Conservation (phyloP, 495 filamentous ascomycete genomes). For the Hyaloscypha finlandica region DNA sequence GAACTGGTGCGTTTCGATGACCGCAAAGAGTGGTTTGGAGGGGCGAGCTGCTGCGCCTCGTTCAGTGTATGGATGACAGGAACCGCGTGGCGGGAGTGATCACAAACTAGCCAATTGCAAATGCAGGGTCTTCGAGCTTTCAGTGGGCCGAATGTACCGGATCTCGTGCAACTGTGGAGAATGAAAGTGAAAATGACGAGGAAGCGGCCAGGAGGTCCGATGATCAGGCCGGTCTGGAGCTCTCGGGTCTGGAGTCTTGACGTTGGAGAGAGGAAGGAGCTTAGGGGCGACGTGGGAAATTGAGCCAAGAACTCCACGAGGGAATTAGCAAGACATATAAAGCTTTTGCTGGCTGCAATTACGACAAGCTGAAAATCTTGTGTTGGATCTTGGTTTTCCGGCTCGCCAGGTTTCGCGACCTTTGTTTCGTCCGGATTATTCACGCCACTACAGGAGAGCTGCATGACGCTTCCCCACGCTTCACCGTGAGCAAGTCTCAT, state of each 20-base stretch:
- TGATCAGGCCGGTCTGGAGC: not conserved
- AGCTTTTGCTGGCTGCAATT: not conserved
- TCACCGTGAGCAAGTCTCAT: not conserved
- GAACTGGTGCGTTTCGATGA: not conserved
- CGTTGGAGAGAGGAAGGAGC: not conserved
- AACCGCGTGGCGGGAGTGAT: slow-evolving; percentile 2
- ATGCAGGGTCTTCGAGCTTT: not conserved
- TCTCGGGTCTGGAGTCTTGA: not conserved
- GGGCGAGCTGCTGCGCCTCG: slow-evolving; percentile 30
- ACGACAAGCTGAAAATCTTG: not conserved
- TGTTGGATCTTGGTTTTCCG: not conserved
- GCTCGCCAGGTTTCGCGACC: not conserved
- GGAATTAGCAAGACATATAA: slow-evolving; percentile 5
- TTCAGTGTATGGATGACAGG: slow-evolving; percentile 1
- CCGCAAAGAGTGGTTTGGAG: not conserved
- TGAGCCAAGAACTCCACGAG: not conserved
- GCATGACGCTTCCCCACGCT: not conserved
- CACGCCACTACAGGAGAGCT: not conserved
- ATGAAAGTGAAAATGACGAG: no score
- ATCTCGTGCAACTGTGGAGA: not conserved
- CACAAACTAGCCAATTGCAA: slow-evolving; percentile 3
- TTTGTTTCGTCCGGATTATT: not conserved
- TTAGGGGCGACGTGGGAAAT: not conserved
- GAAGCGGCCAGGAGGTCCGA: not conserved
- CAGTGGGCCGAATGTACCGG: not conserved